phyloP scores from a whole-genome alignment of 2,329 filamentous ascomycete genomes.

The Neonectria ditissima region DNA sequence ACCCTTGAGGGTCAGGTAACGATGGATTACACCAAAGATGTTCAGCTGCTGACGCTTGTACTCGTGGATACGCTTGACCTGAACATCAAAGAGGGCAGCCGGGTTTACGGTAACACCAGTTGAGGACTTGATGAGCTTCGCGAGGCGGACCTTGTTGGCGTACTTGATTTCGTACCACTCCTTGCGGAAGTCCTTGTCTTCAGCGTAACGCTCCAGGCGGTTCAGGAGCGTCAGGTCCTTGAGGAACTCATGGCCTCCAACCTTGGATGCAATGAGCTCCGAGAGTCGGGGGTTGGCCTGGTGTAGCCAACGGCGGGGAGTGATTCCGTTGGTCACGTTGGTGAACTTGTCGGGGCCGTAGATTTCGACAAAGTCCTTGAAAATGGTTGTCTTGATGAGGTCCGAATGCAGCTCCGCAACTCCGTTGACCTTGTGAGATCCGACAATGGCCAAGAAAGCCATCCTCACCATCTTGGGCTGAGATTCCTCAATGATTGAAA shows the following conservation, averaged over 20 bases:
- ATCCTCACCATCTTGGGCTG: constrained; percentile 98
- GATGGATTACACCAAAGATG: constrained; percentile 97
- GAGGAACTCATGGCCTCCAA: constrained; percentile 84
- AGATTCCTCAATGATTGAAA: constrained; percentile 98
- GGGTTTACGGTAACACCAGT: constrained; percentile 88
- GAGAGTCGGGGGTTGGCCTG: constrained; percentile 96
- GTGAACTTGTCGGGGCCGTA: constrained; percentile 98
- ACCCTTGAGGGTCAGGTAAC: constrained; percentile 89
- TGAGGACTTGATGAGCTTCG: constrained; percentile 88
- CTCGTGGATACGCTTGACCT: constrained; percentile 99
- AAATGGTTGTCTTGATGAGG: constrained; percentile 98
- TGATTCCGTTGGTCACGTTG: constrained; percentile 98
- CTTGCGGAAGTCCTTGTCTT: constrained; percentile 91
- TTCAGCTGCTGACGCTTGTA: constrained; percentile 99
- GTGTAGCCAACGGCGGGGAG: constrained; percentile 94
- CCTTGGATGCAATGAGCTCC: constrained; percentile 90
- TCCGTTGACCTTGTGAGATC: constrained; percentile 99
- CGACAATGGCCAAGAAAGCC: constrained; percentile 94
- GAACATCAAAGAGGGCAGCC: constrained; percentile 90
- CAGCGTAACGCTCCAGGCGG: constrained; percentile 83
- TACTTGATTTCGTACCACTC: constrained; percentile 98
- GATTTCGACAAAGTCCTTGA: constrained; percentile 97
- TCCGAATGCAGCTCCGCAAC: constrained; percentile 98
- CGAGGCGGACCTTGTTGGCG: constrained; percentile 92
- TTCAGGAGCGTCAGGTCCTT: constrained; percentile 90